Base-by-base conservation (phyloP, 768 basidiomycete species). In the Amanita rubescens region DNA sequence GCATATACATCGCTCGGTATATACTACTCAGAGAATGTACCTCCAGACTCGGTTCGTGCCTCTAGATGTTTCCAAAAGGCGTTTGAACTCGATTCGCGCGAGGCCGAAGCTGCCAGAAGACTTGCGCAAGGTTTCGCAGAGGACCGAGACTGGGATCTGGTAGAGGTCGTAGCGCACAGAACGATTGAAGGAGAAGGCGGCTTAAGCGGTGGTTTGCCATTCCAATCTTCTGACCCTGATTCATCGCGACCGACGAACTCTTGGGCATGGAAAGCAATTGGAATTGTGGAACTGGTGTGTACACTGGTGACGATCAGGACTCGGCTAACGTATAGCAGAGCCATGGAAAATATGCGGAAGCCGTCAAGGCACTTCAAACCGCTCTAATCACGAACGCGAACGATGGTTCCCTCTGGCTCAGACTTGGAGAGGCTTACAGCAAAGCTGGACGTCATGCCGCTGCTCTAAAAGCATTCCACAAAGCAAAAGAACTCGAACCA, bases 251-350 rank as follows among this genome's bases (percentile, higher is more conserved):
- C 90, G 0, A 82, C 81, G 34, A 94, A 95, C 60, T 79, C 86
- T 7, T 99, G 96, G 96, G 96, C 96, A 3, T 99, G 95, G 94
- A 97, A 96, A 68, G 94, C 94, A 19, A 69, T 92, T 33, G 96
- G 93, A 1, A 81, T 91, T 0, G 94, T 94, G 1, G 93, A 94
- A 65, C 71, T 94, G 70, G 95, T 94, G 62, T 67, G 86, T 71
- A 41, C 19, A n/a, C 9, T 17, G 15, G 30, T 57, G 25, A 17
- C 14, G 6, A 15, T 38, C 11, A 19, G n/a, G 24, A 51, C 41
- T n/a, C 11, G 14, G 42, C 56, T 49, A 14, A 42, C 38, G 11
- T n/a, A 52, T 37, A 56, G 41, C 57, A 93, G 90, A 80, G 75
- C 54, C 80, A 80, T 22, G 73, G 74, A 48, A 84, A 90, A 57